phyloP scores from a whole-genome alignment of 169 alveolate genomes.

The Eimeria necatrix region DNA sequence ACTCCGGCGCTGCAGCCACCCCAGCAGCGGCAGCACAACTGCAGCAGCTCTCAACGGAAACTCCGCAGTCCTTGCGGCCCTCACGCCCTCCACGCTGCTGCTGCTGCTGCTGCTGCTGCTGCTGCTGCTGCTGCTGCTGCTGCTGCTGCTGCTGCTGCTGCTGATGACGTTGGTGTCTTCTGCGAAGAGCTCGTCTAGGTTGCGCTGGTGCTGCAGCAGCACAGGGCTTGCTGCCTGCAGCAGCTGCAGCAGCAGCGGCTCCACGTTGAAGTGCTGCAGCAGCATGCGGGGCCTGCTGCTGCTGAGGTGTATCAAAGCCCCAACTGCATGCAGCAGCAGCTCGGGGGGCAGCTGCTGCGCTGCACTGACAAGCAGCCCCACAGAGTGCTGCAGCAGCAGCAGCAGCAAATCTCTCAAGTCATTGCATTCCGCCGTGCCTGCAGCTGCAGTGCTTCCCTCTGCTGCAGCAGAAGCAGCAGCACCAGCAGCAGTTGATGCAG shows the following conservation, averaged over 20 bases:
- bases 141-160: conserved; percentile 40
- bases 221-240: neutral
- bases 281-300: neutral
- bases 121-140: neutral
- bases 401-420: neutral
- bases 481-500: neutral
- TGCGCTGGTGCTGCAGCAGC: conserved; percentile 14
- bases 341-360: conserved; percentile 3
- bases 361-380: neutral
- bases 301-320: neutral
- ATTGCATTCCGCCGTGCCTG: neutral
- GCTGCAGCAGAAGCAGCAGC: neutral
- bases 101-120: conserved; percentile 3
- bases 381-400: conserved; percentile 33
- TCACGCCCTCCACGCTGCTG: neutral
- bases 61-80: neutral
- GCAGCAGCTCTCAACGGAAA: neutral
- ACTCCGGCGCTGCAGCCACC: neutral
- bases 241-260: conserved; percentile 28
- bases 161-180: neutral
- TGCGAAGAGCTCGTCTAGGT: neutral
- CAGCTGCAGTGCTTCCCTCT: neutral
- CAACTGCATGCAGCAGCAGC: conserved; percentile 19
- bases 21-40: conserved; percentile 29
- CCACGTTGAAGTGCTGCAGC: neutral